These are phyloP conservation scores for Musa itinerans DNA, from an alignment of 176 grass and related monocot species.

Conservation along the genomic window DNA sequence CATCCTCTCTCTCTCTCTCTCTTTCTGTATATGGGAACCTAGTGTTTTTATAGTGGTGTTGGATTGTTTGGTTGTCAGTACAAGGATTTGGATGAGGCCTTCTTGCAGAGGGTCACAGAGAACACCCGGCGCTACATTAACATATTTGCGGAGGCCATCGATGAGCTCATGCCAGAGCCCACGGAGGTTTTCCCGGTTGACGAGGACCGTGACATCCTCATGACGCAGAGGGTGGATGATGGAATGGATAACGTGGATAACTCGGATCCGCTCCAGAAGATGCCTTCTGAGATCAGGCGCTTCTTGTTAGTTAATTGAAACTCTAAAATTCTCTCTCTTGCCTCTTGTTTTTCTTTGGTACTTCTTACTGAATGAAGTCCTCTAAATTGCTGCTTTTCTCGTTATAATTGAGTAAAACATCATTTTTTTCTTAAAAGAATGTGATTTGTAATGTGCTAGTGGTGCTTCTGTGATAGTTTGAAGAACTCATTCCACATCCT, in stretches of 20 bases:
- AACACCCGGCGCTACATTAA: constrained; percentile 77
- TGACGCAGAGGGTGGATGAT: constrained; percentile 94
- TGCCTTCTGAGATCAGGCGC: constrained; percentile 91
- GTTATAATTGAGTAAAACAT: too few species aligned
- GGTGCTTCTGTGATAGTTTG: too few species aligned
- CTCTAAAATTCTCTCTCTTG: background rate
- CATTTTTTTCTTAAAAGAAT: too few species aligned
- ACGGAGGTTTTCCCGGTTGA: constrained; percentile 79
- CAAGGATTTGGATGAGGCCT: constrained; percentile 77
- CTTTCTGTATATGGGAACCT: background rate
- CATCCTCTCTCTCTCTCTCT: background rate
- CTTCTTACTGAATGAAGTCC: too few species aligned
- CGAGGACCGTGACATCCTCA: constrained; percentile 83
- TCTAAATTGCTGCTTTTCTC: too few species aligned
- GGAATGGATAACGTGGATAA: constrained; percentile 36
- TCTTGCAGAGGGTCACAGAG: constrained; percentile 69
- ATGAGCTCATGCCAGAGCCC: constrained; percentile 92
- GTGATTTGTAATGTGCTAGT: too few species aligned
- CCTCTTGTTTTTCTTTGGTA: too few species aligned
- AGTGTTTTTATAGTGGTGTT: background rate
- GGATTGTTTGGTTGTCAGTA: constrained; percentile 27
- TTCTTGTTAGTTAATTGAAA: constrained; percentile 60
- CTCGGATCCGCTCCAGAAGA: constrained; percentile 60
- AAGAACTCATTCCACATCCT: too few species aligned
- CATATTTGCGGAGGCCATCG: constrained; percentile 64